phyloP scores from a whole-genome alignment of 148 eudicot species.

The Camellia sinensis region DNA sequence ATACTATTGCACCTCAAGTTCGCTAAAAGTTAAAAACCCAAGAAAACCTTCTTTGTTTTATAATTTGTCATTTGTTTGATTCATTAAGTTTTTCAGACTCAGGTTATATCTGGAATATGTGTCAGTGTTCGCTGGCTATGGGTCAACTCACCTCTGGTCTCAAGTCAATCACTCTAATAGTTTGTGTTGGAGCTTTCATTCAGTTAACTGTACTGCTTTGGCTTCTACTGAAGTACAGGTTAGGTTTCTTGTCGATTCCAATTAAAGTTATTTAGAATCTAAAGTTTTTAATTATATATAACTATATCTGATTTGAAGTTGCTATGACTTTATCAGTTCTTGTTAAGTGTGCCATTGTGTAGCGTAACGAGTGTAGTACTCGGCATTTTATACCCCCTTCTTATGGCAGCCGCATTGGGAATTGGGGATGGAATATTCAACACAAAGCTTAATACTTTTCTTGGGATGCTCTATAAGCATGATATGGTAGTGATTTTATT shows the following conservation, averaged over 20 bases:
- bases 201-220: slow-evolving; percentile 72
- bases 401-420: slow-evolving; percentile 75
- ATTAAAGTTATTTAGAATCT: not conserved
- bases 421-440: slow-evolving; percentile 86
- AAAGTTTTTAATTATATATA: not conserved
- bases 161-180: slow-evolving; percentile 66
- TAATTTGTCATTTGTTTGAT: too few relatives aligned
- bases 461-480: slow-evolving; percentile 86
- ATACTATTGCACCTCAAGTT: too few relatives aligned
- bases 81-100: too few relatives aligned
- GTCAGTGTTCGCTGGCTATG: slow-evolving; percentile 76
- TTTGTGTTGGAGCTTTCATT: slow-evolving; percentile 56
- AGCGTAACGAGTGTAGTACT: slow-evolving; percentile 59
- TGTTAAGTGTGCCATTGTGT: slow-evolving; percentile 4
- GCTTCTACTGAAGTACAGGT: slow-evolving; percentile 75
- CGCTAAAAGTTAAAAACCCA: too few relatives aligned
- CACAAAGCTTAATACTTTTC: slow-evolving; percentile 84
- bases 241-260: slow-evolving; percentile 16
- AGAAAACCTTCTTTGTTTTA: too few relatives aligned
- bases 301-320: not conserved
- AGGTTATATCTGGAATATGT: not conserved
- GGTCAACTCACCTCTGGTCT: slow-evolving; percentile 87
- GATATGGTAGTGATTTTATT: slow-evolving; percentile 56
- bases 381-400: slow-evolving; percentile 54
- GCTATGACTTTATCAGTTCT: not conserved